Conservation (phyloP, 2,329 filamentous ascomycete genomes). For the Cladosporium oxysporum region DNA sequence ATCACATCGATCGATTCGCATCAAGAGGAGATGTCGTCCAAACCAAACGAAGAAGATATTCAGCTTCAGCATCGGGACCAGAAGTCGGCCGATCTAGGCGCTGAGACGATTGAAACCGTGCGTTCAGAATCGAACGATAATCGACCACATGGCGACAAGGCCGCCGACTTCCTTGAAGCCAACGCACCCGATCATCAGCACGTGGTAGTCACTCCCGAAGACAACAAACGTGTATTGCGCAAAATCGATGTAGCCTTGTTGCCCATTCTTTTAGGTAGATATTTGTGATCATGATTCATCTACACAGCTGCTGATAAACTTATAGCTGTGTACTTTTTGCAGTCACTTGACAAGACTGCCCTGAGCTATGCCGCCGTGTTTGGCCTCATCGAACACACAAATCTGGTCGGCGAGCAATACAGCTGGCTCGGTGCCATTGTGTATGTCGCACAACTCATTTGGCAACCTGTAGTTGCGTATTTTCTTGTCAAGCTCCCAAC, state of each 20-base stretch:
- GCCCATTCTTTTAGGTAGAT: slow-evolving; percentile 52
- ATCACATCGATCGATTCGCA: not conserved
- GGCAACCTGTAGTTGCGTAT: slow-evolving; percentile 55
- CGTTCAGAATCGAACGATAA: not conserved
- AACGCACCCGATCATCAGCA: slow-evolving; percentile 25
- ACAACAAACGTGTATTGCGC: slow-evolving; percentile 54
- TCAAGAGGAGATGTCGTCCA: slow-evolving; percentile 20
- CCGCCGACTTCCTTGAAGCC: slow-evolving; percentile 44
- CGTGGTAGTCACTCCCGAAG: slow-evolving; percentile 53
- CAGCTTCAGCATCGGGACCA: slow-evolving; percentile 25
- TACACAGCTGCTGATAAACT: not conserved
- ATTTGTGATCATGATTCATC: not conserved
- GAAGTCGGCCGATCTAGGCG: slow-evolving; percentile 26
- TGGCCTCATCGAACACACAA: slow-evolving; percentile 60
- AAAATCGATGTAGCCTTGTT: slow-evolving; percentile 55
- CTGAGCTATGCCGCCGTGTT: slow-evolving; percentile 65
- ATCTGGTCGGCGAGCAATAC: slow-evolving; percentile 58
- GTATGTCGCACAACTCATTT: slow-evolving; percentile 57
- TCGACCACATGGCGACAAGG: slow-evolving; percentile 44
- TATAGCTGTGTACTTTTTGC: slow-evolving; percentile 59
- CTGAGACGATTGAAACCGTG: slow-evolving; percentile 28
- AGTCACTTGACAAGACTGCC: slow-evolving; percentile 64
- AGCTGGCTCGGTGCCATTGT: slow-evolving; percentile 55
- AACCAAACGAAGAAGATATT: slow-evolving; percentile 27
- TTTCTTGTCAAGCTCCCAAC: slow-evolving; percentile 62